Percentiles rank a stretch among this genome's conserved stretches.
These are phyloP conservation scores for Thelephora ganbajun DNA, from an alignment of 768 basidiomycete species.

Conservation along the genomic window DNA sequence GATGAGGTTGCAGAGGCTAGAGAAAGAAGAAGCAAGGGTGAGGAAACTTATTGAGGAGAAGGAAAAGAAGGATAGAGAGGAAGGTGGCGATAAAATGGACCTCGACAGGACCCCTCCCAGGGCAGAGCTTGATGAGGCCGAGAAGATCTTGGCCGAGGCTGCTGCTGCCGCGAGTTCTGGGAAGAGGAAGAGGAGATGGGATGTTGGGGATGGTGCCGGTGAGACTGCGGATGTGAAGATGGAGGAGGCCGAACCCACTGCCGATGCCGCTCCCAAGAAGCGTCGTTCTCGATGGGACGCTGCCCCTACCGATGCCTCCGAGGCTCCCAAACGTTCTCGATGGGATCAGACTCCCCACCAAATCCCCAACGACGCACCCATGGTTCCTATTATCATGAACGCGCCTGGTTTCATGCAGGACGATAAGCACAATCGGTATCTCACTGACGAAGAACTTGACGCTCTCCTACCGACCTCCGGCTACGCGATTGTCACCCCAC, in stretches of 20 bases:
- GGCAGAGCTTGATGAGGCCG: constrained; percentile 61
- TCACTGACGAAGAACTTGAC: constrained; percentile 93
- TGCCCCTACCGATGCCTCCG: constrained; percentile 43
- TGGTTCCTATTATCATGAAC: constrained; percentile 79
- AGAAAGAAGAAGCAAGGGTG: constrained; percentile 86
- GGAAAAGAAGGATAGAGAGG: constrained; percentile 63
- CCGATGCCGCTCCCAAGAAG: constrained; percentile 72
- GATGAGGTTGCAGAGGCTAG: constrained; percentile 81
- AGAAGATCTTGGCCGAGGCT: constrained; percentile 46
- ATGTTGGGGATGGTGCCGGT: constrained; percentile 43
- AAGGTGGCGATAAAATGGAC: constrained; percentile 67
- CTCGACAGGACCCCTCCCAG: constrained; percentile 87
- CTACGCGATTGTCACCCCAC: constrained; percentile 86
- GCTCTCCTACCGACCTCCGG: constrained; percentile 75
- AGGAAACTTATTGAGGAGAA: constrained; percentile 79
- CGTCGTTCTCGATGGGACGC: constrained; percentile 96
- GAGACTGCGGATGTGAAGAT: constrained; percentile 54
- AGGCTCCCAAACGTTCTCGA: constrained; percentile 80
- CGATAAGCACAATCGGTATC: constrained; percentile 92
- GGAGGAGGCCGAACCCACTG: constrained; percentile 51
- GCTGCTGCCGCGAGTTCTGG: constrained; percentile 25
- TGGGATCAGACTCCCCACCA: constrained; percentile 92
- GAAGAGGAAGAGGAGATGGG: constrained; percentile 78
- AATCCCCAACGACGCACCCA: constrained; percentile 41
- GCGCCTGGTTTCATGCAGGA: constrained; percentile 73